Evolutionary conservation across 106 monocot genomes (phyloP), one percentile per base, ranked within the genome.

Genomic region (Amphibolis antarctica): DNA sequence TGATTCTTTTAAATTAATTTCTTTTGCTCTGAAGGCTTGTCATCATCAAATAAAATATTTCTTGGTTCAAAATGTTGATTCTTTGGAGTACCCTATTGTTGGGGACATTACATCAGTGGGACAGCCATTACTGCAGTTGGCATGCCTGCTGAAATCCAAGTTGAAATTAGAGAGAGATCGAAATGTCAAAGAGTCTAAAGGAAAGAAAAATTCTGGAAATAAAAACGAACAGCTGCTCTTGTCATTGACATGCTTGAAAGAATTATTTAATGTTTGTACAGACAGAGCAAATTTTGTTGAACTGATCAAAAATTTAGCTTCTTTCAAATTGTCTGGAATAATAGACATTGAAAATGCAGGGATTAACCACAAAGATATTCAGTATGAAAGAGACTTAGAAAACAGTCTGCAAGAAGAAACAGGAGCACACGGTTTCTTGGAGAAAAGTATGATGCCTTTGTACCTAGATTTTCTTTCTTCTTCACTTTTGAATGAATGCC

Each of bases 181-280:
- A 15, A 76, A 65, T 15, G 83, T 79, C 63, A 92, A 75, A 70
- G 77, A 79, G 50, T 20, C 47, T 55, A 81, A 77, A 71, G 77
- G 72, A 28, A 96, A 74, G 70, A 96, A 67, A 51, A 46, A 29
- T 42, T 5, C 21, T 19, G 78, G 75, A 59, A 67, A 20, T 46
- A 80, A 75, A 64, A 70, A 28, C 6, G 72, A 75, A 24, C 74
- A 76, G 44, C 68, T 84, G 17, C 65, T 31, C 72, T 52, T 82
- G 43, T 70, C 86, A 51, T 59, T 96, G 25, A 62, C 67, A 53
- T 96, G 86, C 72, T 79, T 96, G 64, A 82, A 78, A 48, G 84
- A 86, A 48, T 58, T 90, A 50, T 70, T 86, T 51, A 84, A 69
- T 48, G 29, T 78, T 53, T 77, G 60, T 68, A 52, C 61, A 42